A percentile compares a stretch with the other conserved stretches of the same genome.
Evolutionary conservation across 495 filamentous ascomycete genomes (phyloP).

Genomic region (Aspergillus indologenus): DNA sequence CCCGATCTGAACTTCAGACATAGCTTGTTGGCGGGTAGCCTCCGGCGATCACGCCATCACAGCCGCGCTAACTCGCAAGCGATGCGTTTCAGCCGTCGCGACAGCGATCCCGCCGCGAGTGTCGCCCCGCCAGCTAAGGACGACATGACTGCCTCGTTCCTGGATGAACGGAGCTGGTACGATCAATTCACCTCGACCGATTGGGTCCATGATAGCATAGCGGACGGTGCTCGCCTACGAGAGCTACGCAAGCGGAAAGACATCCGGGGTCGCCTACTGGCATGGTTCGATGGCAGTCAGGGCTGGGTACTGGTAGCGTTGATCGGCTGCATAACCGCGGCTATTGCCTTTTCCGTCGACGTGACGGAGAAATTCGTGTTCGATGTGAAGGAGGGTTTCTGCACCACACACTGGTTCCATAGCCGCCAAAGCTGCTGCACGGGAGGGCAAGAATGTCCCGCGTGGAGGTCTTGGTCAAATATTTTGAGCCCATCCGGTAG

Average conservation of each 20-base stretch:
- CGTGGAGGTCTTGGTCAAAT: constrained; percentile 76
- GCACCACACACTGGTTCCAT: constrained; percentile 64
- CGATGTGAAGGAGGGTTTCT: constrained; percentile 89
- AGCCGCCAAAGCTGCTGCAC: constrained; percentile 78
- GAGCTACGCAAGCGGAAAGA: constrained; percentile 78
- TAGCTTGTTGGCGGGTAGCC: constrained; percentile 34
- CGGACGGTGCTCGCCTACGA: constrained; percentile 86
- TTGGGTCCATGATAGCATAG: constrained; percentile 97
- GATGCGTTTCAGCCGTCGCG: constrained; percentile 50
- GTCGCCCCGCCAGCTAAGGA: constrained; percentile 55
- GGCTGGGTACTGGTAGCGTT: constrained; percentile 93
- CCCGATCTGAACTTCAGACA: constrained; percentile 32
- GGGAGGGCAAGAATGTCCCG: constrained; percentile 57
- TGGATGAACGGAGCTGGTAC: constrained; percentile 94
- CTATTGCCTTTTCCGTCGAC: constrained; percentile 85
- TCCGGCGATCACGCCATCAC: constrained; percentile 59
- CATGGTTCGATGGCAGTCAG: constrained; percentile 83
- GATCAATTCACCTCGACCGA: constrained; percentile 98
- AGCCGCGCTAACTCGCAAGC: constrained; percentile 63
- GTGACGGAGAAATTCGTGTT: constrained; percentile 80
- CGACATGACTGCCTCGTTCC: constrained; percentile 48
- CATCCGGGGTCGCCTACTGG: constrained; percentile 70
- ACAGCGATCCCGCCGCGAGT: constrained; percentile 34
- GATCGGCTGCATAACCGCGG: constrained; percentile 83
- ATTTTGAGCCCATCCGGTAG: constrained; percentile 53